Conservation (phyloP, 2,329 filamentous ascomycete species). For the Colletotrichum cereale region DNA sequence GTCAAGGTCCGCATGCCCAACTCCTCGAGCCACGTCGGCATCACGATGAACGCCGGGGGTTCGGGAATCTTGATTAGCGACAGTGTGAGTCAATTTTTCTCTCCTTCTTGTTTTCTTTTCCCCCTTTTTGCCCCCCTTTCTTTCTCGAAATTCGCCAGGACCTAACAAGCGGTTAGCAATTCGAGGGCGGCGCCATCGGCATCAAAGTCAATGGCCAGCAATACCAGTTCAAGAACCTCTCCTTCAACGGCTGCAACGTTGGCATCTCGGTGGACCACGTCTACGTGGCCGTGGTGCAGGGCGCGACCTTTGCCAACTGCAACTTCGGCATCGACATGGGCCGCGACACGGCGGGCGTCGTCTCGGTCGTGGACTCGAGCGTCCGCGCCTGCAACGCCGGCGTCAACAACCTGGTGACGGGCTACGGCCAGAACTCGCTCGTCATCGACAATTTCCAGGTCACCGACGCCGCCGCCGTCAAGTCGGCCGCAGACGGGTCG, state of each 20-base stretch:
- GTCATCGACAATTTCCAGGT: constrained; percentile 47
- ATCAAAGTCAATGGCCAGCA: constrained; percentile 50
- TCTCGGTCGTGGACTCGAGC: constrained; percentile 48
- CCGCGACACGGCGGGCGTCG: constrained; percentile 44
- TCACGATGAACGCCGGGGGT: constrained; percentile 52
- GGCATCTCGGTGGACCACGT: constrained; percentile 46
- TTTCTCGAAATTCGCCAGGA: neutral
- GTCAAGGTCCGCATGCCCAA: constrained; percentile 51
- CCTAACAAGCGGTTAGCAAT: constrained; percentile 39
- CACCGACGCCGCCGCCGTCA: constrained; percentile 42
- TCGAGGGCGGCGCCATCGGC: constrained; percentile 50
- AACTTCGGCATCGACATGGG: constrained; percentile 48
- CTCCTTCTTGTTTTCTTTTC: no score
- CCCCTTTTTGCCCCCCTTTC: neutral
- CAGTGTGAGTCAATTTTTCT: constrained; percentile 37
- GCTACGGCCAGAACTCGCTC: constrained; percentile 46
- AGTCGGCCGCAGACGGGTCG: constrained; percentile 41
- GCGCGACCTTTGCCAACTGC: constrained; percentile 46
- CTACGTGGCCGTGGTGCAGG: constrained; percentile 48
- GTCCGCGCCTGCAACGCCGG: constrained; percentile 44
- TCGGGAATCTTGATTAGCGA: constrained; percentile 50
- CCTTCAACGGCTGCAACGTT: constrained; percentile 48
- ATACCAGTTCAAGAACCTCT: constrained; percentile 50
- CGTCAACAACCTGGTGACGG: constrained; percentile 45
- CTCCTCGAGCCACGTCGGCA: constrained; percentile 50